These are phyloP conservation scores for Cordyceps militaris DNA, from an alignment of 2,329 filamentous ascomycete genomes.

Conservation along the genomic window DNA sequence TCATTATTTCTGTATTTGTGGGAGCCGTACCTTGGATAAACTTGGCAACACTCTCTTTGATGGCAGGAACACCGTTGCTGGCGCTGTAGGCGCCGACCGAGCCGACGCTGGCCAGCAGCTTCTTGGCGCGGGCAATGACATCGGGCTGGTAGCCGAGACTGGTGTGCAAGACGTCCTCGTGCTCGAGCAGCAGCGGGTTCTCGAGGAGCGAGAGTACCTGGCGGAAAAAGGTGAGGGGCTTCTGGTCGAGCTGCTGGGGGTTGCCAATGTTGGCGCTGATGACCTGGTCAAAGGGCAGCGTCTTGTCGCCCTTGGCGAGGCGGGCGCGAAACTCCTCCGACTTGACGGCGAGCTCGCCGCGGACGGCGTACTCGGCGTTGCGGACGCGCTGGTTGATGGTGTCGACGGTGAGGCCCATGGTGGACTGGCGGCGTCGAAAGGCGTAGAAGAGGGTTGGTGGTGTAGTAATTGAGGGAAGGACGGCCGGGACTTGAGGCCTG, in stretches of 20 bases:
- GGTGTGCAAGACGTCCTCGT: slow-evolving; percentile 70
- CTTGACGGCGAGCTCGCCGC: slow-evolving; percentile 88
- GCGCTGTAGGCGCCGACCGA: slow-evolving; percentile 96
- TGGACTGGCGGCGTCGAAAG: slow-evolving; percentile 18
- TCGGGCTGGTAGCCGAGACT: slow-evolving; percentile 82
- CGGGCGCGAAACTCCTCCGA: slow-evolving; percentile 82
- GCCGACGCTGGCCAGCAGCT: slow-evolving; percentile 73
- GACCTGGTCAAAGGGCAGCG: slow-evolving; percentile 79
- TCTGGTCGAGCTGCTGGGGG: slow-evolving; percentile 97
- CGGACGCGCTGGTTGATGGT: slow-evolving; percentile 91
- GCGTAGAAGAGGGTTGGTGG: neutral
- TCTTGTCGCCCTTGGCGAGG: slow-evolving; percentile 51
- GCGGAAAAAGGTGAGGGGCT: slow-evolving; percentile 98
- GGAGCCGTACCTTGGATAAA: slow-evolving; percentile 73
- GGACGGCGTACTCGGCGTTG: slow-evolving; percentile 89
- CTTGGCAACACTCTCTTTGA: slow-evolving; percentile 81
- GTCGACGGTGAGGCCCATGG: slow-evolving; percentile 57
- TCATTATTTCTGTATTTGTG: neutral
- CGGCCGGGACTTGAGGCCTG: neutral
- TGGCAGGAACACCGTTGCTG: slow-evolving; percentile 78
- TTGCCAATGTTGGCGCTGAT: slow-evolving; percentile 99
- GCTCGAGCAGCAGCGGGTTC: slow-evolving; percentile 77
- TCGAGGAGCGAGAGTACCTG: slow-evolving; percentile 91
- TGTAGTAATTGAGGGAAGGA: neutral
- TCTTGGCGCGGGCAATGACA: slow-evolving; percentile 76